Evolutionary conservation across 768 basidiomycete species (phyloP).

Genomic region (Cyclocybe cylindracea): DNA sequence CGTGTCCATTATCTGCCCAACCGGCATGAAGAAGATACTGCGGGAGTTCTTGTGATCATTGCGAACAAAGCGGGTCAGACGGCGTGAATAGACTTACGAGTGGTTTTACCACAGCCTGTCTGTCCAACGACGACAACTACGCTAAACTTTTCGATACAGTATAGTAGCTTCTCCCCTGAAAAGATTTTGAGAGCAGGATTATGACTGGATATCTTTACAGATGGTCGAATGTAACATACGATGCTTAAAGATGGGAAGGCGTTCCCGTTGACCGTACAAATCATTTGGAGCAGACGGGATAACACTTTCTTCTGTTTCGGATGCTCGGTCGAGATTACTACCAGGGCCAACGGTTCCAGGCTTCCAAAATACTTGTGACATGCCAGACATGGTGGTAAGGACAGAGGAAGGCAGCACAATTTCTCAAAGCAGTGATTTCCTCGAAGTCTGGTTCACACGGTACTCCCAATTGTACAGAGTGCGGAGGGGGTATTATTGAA

Average conservation of each 20-base stretch:
- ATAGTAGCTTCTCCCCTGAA: slow-evolving; percentile 76
- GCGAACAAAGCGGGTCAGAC: slow-evolving; percentile 10
- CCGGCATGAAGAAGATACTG: slow-evolving; percentile 93
- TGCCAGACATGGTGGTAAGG: slow-evolving; percentile 26
- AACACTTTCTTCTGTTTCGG: slow-evolving; percentile 73
- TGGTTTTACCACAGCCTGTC: slow-evolving; percentile 97
- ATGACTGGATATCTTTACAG: neutral
- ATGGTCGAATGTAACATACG: slow-evolving; percentile 44
- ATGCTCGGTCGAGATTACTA: slow-evolving; percentile 82
- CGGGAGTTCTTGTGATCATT: slow-evolving; percentile 71
- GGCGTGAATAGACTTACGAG: slow-evolving; percentile 59
- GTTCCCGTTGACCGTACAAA: slow-evolving; percentile 67
- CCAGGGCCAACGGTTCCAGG: slow-evolving; percentile 85
- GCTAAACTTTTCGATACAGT: slow-evolving; percentile 80
- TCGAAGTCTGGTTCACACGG: neutral
- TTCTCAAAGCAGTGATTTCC: neutral
- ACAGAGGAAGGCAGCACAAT: neutral
- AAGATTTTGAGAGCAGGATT: neutral
- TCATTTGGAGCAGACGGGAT: slow-evolving; percentile 63
- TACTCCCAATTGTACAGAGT: too few species aligned
- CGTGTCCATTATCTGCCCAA: slow-evolving; percentile 82
- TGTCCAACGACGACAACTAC: slow-evolving; percentile 91
- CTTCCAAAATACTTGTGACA: slow-evolving; percentile 84
- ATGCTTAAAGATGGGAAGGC: slow-evolving; percentile 90
- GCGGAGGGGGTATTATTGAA: too few species aligned